A percentile compares a stretch with the other conserved stretches of the same genome.
phyloP scores from a whole-genome alignment of 1,139 yeast species.

The Kurtzmaniella quercitrusa region DNA sequence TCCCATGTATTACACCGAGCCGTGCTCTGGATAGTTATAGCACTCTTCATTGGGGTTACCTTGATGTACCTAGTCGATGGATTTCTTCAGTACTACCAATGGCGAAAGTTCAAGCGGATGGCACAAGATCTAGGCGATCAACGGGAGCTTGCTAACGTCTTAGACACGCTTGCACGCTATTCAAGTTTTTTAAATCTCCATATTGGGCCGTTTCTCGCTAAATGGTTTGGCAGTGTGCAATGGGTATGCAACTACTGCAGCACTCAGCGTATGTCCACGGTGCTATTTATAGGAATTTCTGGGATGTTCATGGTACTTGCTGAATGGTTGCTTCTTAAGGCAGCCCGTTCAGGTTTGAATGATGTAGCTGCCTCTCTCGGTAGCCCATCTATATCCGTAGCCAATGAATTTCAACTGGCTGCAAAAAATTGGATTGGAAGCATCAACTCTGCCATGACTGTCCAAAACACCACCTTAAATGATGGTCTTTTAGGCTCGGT shows the following conservation, averaged over 20 bases:
- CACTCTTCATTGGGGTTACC: neutral
- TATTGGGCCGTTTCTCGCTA: neutral
- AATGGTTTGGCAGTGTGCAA: neutral
- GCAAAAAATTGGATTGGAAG: conserved; percentile 14
- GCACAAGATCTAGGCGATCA: neutral
- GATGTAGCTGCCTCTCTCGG: neutral
- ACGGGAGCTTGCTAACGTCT: neutral
- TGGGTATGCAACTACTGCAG: neutral
- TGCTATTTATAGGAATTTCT: neutral
- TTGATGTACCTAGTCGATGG: neutral
- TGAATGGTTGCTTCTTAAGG: neutral
- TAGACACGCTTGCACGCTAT: neutral
- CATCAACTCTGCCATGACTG: conserved; percentile 21
- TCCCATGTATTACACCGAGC: neutral
- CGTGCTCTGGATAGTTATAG: neutral
- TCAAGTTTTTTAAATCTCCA: neutral
- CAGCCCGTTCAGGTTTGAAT: neutral
- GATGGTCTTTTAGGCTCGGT: conserved; percentile 66
- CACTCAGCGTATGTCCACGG: neutral
- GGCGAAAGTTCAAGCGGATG: neutral
- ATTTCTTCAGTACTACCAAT: neutral
- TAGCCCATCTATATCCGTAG: neutral
- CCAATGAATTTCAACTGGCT: conserved; percentile 3
- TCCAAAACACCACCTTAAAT: conserved; percentile 47
- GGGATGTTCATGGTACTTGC: neutral